Evolutionary conservation across 805 yeast species (phyloP).

Genomic region (Teunomyces tritomae): DNA sequence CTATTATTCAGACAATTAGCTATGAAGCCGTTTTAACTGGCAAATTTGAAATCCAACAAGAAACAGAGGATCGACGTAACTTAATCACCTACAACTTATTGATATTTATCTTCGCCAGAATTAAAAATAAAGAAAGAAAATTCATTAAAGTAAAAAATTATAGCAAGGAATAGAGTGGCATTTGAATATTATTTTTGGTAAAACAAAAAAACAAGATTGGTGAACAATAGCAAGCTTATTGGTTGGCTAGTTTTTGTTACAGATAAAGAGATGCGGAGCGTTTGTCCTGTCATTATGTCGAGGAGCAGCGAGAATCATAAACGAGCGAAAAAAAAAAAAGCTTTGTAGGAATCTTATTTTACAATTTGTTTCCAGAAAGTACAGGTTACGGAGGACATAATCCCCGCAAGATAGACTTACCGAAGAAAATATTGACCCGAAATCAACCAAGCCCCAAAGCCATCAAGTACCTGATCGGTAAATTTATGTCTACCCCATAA

Average conservation of each 20-base stretch:
- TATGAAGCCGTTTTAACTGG: not conserved
- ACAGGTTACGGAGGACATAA: not conserved
- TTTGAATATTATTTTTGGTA: not conserved
- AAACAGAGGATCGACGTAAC: not conserved
- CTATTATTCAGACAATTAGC: not conserved
- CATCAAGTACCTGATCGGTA: no score
- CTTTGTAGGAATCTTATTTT: not conserved
- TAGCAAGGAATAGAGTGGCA: not conserved
- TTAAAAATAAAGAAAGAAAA: not conserved
- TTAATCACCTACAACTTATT: not conserved
- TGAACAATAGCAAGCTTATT: not conserved
- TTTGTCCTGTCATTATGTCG: not conserved
- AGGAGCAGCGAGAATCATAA: not conserved
- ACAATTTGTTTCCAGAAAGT: not conserved
- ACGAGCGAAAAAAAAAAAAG: not conserved
- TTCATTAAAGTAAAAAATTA: not conserved
- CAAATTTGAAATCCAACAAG: not conserved
- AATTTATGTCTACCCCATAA: no score
- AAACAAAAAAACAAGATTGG: not conserved
- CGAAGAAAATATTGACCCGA: not conserved
- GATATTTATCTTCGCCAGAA: not conserved
- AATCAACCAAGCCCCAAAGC: not conserved
- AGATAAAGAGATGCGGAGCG: not conserved
- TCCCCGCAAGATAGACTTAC: constrained; percentile 1
- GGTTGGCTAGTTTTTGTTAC: not conserved